Conservation (phyloP, 1,284 basidiomycete species). For the Stygiomarasmius scandens region DNA sequence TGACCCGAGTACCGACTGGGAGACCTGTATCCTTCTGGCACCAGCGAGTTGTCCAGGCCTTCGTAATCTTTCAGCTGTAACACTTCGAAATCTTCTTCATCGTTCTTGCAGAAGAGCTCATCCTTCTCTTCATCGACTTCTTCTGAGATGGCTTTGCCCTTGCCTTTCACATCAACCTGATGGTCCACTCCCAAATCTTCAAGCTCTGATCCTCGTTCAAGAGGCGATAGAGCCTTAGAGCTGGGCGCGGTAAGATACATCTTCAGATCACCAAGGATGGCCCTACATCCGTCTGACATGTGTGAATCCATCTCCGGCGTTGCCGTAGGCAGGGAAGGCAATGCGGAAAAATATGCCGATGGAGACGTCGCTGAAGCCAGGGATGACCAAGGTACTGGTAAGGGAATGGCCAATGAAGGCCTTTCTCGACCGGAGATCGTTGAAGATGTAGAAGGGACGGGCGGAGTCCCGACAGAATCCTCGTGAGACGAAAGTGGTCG, state of each 20-base stretch:
- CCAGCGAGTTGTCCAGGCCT: background rate
- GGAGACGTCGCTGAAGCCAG: background rate
- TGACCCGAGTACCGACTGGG: slow-evolving; percentile 31
- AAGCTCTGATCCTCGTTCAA: background rate
- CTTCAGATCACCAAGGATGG: background rate
- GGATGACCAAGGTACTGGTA: background rate
- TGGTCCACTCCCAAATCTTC: too few relatives aligned
- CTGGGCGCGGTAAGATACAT: background rate
- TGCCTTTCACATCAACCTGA: background rate
- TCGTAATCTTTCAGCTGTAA: background rate
- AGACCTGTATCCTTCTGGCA: slow-evolving; percentile 9
- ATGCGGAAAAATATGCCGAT: background rate
- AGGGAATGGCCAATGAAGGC: background rate
- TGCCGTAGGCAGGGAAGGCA: background rate
- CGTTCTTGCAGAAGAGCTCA: background rate
- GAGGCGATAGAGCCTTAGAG: background rate
- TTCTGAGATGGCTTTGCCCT: background rate
- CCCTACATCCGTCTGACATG: background rate
- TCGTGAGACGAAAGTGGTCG: background rate
- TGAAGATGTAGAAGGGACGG: background rate
- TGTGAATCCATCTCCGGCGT: background rate
- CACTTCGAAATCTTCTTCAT: background rate
- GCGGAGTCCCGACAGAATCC: background rate
- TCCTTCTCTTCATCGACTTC: background rate
- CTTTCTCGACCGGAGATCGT: background rate